A percentile compares a stretch with the other conserved stretches of the same genome.
These are phyloP conservation scores for Metarhizium album DNA, from an alignment of 2,329 filamentous ascomycete genomes.

Conservation along the genomic window DNA sequence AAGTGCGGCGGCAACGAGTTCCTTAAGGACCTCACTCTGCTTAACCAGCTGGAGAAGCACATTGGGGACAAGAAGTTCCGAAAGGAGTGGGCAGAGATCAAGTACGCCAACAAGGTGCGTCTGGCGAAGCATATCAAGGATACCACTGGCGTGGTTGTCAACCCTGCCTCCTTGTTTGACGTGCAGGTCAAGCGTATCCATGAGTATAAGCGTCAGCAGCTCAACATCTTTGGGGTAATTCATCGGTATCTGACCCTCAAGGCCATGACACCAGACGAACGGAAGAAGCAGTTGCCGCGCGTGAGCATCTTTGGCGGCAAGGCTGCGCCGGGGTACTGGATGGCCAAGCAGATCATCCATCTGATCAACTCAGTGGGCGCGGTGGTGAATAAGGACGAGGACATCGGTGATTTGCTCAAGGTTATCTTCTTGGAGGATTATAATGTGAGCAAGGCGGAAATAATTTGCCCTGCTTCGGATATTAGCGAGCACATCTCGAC, in stretches of 20 bases:
- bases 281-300: conserved; percentile 75
- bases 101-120: conserved; percentile 88
- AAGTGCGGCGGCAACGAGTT: conserved; percentile 78
- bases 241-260: conserved; percentile 89
- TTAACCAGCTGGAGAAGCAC: conserved; percentile 77
- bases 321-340: conserved; percentile 97
- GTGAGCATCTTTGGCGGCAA: conserved; percentile 98
- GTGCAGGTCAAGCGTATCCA: conserved; percentile 98
- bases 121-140: conserved; percentile 86
- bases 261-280: conserved; percentile 68
- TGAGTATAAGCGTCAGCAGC: conserved; percentile 97
- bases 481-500: conserved; percentile 98
- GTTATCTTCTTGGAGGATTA: conserved; percentile 97
- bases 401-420: conserved; percentile 89
- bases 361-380: conserved; percentile 84
- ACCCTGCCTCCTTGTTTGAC: conserved; percentile 83
- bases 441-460: conserved; percentile 98
- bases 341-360: conserved; percentile 98
- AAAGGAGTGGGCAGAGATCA: conserved; percentile 93
- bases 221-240: conserved; percentile 98
- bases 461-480: conserved; percentile 88
- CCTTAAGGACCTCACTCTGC: conserved; percentile 77
- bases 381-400: conserved; percentile 84
- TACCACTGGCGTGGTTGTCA: conserved; percentile 69
- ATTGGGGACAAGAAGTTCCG: conserved; percentile 83